Evolutionary conservation across 2,329 filamentous ascomycete genomes (phyloP), one percentile per base, ranked within the genome.

Genomic region (Penicillium sclerotiorum): DNA sequence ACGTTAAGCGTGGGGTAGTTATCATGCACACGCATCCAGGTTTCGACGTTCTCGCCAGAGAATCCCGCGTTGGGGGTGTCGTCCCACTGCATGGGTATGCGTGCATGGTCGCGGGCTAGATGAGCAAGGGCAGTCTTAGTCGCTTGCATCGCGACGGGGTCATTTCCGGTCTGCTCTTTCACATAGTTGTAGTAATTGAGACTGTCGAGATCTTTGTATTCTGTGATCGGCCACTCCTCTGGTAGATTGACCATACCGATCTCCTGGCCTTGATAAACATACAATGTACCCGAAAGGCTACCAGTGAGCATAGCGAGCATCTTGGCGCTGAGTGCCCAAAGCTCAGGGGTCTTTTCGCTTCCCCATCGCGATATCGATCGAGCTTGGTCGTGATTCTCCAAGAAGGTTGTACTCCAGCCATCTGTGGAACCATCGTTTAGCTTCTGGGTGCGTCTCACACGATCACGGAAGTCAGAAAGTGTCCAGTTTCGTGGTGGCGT

Each of bases 41-140:
- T 81, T 43, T 73, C 70, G 0, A 73, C 75, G 0, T 69, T 72
- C 0, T 71, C 56, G 47, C 72, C 67, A 6, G 83, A 84, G 71
- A 89, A 89, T 1, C 86, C 86, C 0, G 81, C 83, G 55, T 85
- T 77, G 1, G 73, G 65, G 0, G 71, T 70, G 0, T 66, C 74
- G 47, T 77, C 77, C 86, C 86, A 89, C 55, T 86, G 84, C 73
- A 90, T 82, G 0, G 86, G 86, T 3, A 83, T 79, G n/a, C 86
- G 77, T 8, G 84, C 79, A 61, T 89, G 82, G 63, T 89, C 5
- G 79, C 58, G 50, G 3, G 57, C 84, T 23, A 87, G 78, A 50
- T 79, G 74, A 55, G 84, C 79, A 44, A 88, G 71, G 32, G 80
- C 74, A 8, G 73, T 66, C 58, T 79, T 76, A 0, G 77, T 80